A percentile compares a stretch with the other conserved stretches of the same genome.
Evolutionary conservation across 495 filamentous ascomycete genomes (phyloP).

Genomic region (Bacidia rubella): DNA sequence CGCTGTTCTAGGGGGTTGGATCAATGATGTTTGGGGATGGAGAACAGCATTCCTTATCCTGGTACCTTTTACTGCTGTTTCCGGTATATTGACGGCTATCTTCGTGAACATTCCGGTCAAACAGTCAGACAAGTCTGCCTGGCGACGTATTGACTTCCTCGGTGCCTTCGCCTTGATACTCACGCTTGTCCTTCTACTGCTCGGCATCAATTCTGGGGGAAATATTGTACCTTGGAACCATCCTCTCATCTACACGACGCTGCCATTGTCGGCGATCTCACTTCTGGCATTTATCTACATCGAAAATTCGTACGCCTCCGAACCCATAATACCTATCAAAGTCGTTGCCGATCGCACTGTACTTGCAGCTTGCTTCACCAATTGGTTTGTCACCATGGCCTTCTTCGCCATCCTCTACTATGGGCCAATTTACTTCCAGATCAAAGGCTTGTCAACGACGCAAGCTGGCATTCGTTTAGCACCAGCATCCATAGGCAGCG

Average conservation of each 20-base stretch:
- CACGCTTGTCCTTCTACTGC: constrained; percentile 45
- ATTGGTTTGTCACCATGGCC: constrained; percentile 37
- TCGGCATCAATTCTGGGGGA: constrained; percentile 61
- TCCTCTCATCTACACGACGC: constrained; percentile 45
- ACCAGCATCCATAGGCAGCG: constrained; percentile 40
- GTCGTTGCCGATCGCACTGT: constrained; percentile 52
- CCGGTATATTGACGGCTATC: constrained; percentile 49
- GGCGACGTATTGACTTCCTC: constrained; percentile 54
- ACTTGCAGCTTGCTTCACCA: constrained; percentile 47
- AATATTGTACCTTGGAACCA: constrained; percentile 62
- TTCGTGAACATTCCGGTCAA: constrained; percentile 67
- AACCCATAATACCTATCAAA: constrained; percentile 59
- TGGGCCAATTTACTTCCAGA: constrained; percentile 57
- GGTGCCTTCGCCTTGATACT: constrained; percentile 47
- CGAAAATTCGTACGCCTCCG: constrained; percentile 37
- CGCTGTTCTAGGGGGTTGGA: constrained; percentile 66
- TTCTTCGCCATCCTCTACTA: constrained; percentile 43
- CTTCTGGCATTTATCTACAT: constrained; percentile 46
- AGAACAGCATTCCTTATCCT: constrained; percentile 67
- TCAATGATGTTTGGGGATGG: constrained; percentile 72
- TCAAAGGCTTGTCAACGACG: constrained; percentile 46
- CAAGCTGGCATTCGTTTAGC: constrained; percentile 47
- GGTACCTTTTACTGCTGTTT: constrained; percentile 51
- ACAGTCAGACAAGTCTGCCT: constrained; percentile 45
- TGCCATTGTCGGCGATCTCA: constrained; percentile 43